Evolutionary conservation across 1,284 basidiomycete species (phyloP).

Genomic region (Cerrena zonata): DNA sequence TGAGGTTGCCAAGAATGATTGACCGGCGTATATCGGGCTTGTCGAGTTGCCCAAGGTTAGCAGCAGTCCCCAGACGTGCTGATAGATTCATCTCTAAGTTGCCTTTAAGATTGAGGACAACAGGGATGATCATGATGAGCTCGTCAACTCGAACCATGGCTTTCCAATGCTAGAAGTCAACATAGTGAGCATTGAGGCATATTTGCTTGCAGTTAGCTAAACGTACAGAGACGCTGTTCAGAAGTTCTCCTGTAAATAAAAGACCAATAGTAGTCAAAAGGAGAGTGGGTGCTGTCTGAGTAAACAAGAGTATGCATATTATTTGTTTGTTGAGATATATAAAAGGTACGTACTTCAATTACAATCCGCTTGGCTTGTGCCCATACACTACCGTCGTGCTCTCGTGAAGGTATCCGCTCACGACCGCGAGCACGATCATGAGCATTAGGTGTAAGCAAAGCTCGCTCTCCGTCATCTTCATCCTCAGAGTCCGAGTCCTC

Average conservation of each 20-base stretch:
- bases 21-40: constrained; percentile 56
- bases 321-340: no score
- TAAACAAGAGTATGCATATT: no score
- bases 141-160: constrained; percentile 90
- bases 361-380: constrained; percentile 53
- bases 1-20: constrained; percentile 79
- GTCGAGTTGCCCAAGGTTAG: constrained; percentile 87
- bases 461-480: constrained; percentile 29
- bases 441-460: constrained; percentile 31
- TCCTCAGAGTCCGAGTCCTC: constrained; percentile 23
- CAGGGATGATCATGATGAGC: constrained; percentile 93
- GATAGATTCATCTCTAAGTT: constrained; percentile 94
- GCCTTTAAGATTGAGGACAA: constrained; percentile 92
- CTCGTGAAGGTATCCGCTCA: constrained; percentile 19
- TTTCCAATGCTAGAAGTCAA: constrained; percentile 62
- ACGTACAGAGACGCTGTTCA: constrained; percentile 80
- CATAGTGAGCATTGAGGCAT: not conserved
- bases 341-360: constrained; percentile 48
- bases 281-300: constrained; percentile 71
- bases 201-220: no score
- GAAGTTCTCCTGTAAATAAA: constrained; percentile 82
- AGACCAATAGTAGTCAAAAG: constrained; percentile 68
- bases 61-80: constrained; percentile 69
- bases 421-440: constrained; percentile 21
- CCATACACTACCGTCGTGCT: constrained; percentile 32